Evolutionary conservation across 2,329 filamentous ascomycete species (phyloP), one percentile per base, ranked within the genome.

Genomic region (Fonsecaea multimorphosa): DNA sequence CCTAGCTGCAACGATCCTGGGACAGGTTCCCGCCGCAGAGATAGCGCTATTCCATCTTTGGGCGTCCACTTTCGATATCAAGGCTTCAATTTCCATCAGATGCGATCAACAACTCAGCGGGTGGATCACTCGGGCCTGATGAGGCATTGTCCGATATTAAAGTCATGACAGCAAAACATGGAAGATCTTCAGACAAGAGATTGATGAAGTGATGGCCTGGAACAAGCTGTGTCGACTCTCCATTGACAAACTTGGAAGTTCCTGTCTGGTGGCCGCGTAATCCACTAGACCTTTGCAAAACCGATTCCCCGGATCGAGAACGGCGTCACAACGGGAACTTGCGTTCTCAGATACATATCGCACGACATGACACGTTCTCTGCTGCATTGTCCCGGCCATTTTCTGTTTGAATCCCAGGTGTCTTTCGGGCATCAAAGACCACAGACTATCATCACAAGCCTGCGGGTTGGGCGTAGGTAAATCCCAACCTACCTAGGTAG

Each of bases 51-150:
- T 40, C 65, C 49, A 1, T 62, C 54, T 52, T 52, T 12, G 59
- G 52, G 51, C 36, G 44, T 55, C 67, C 67, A 67, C 67, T 69
- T 58, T 69, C 67, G 65, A 69, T 61, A 65, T 61, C 34, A 31
- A 59, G 49, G 64, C 52, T 64, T 57, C 57, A 56, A 69, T 69
- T 64, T 69, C 67, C 67, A 69, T 49, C 32, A 65, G 65, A 61
- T 69, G 64, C 64, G 67, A 63, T 24, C 14, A 40, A n/a, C 34
- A 49, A 36, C 53, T 59, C 34, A 61, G 6, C n/a, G n/a, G 29
- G 27, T 32, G 52, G 44, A 49, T 49, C 44, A 12, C 19, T 36
- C 16, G 19, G 44, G 34, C 24, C 31, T 57, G 44, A 53, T 38
- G 19, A 49, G 22, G 44, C 46, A 54, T 61, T 34, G 44, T 53